A percentile compares a stretch with the other conserved stretches of the same genome.
Evolutionary conservation across 1,284 basidiomycete genomes (phyloP).

Genomic region (Cryptococcus jaspeensis): DNA sequence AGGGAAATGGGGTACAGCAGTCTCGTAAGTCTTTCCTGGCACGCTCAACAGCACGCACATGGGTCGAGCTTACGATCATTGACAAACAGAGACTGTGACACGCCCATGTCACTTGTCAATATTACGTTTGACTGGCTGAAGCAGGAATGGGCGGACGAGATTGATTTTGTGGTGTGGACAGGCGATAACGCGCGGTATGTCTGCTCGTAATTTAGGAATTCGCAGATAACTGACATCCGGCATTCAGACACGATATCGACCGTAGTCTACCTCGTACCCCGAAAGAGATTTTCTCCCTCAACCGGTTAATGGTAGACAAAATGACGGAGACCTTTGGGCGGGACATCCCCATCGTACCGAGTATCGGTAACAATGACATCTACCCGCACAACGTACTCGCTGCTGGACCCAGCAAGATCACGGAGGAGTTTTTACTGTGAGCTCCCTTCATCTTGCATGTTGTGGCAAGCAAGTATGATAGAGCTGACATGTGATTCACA

Average conservation of each 20-base stretch:
- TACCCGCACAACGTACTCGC: conserved; percentile 67
- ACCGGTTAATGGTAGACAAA: conserved; percentile 65
- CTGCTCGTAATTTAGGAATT: background rate
- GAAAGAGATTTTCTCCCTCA: conserved; percentile 75
- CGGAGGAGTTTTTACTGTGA: conserved; percentile 69
- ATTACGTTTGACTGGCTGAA: conserved; percentile 77
- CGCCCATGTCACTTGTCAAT: conserved; percentile 74
- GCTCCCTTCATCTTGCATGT: conserved; percentile 18
- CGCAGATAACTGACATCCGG: conserved; percentile 10
- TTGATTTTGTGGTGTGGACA: conserved; percentile 93
- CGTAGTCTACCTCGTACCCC: conserved; percentile 72
- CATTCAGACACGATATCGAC: conserved; percentile 80
- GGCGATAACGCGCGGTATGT: conserved; percentile 82
- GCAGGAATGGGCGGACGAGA: conserved; percentile 72
- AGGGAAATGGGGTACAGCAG: conserved; percentile 44
- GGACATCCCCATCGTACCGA: conserved; percentile 79
- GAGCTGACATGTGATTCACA: conserved; percentile 40
- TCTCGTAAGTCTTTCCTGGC: conserved; percentile 36
- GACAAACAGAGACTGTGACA: conserved; percentile 74
- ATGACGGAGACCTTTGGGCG: conserved; percentile 71
- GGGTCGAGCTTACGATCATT: background rate
- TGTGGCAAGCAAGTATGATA: too few species aligned
- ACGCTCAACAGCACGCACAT: background rate
- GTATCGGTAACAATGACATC: conserved; percentile 83
- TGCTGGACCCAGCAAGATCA: conserved; percentile 75